Percentiles rank a stretch among this genome's conserved stretches.
These are phyloP conservation scores for Colletotrichum australisinense DNA, from an alignment of 2,329 filamentous ascomycete genomes.

Conservation along the genomic window DNA sequence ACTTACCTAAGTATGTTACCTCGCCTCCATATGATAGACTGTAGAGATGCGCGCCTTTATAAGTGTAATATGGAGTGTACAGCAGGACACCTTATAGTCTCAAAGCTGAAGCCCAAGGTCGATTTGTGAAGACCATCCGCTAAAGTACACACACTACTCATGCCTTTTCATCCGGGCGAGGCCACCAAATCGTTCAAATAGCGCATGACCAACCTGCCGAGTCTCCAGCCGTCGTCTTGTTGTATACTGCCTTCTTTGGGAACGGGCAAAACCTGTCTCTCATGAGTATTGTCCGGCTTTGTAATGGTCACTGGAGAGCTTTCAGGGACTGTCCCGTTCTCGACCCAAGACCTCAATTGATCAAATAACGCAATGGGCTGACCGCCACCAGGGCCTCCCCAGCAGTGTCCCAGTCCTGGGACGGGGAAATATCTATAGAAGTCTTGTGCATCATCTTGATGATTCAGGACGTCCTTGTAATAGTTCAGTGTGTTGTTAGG, in stretches of 20 bases:
- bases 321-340: slow-evolving; percentile 43
- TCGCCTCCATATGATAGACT: too few relatives aligned
- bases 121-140: too few relatives aligned
- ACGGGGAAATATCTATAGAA: slow-evolving; percentile 47
- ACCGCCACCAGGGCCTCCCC: slow-evolving; percentile 39
- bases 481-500: slow-evolving; percentile 33
- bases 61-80: too few relatives aligned
- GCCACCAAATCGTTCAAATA: background rate
- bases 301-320: slow-evolving; percentile 5
- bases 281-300: background rate
- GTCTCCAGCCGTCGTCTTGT: too few relatives aligned
- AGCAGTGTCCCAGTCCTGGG: slow-evolving; percentile 48
- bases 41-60: too few relatives aligned
- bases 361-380: slow-evolving; percentile 41
- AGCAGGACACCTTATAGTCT: too few relatives aligned
- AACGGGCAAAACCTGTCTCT: slow-evolving; percentile 5
- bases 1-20: too few relatives aligned
- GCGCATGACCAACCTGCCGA: background rate
- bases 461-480: slow-evolving; percentile 38
- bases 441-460: slow-evolving; percentile 39
- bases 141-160: too few relatives aligned
- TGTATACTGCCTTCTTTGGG: background rate
- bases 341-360: slow-evolving; percentile 44
- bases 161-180: background rate
- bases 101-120: too few relatives aligned